Evolutionary conservation across 1,284 basidiomycete genomes (phyloP), one percentile per base, ranked within the genome.

Genomic region (Boletellus deceptivus): DNA sequence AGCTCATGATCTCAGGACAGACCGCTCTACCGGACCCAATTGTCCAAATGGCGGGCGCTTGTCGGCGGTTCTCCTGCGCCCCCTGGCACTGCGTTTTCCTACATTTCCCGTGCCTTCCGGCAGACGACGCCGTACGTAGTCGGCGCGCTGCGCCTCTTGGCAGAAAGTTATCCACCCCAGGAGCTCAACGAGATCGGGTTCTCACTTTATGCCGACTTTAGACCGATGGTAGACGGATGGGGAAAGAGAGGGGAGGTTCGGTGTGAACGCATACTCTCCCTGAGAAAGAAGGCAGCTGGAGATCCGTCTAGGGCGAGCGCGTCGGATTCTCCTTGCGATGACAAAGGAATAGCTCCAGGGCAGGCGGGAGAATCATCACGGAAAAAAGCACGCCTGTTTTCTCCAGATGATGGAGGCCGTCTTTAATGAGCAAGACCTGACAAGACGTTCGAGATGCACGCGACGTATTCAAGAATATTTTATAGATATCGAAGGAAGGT

Each of bases 81-180:
- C 42, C 94, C 95, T 1, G 77, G 79, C 40, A 71, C 78, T 45
- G 89, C 91, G 3, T 93, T 85, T 62, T 77, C 82, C 0, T 97
- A 96, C 68, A 86, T 96, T 55, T 83, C 84, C n/a, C 81, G 83
- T 18, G 77, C 89, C 2, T 82, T 95, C 60, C 79, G 83, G 49
- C 87, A 91, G 64, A 88, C 84, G 4, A 79, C 85, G 7, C 83
- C 89, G 1, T 73, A 83, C 57, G 74, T 94, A 34, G 69, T 93
- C 10, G 92, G 93, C n/a, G 84, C 92, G 2, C 72, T 96, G 63
- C 82, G 83, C 48, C 74, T 95, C 16, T 77, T 96, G 24, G 89
- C 89, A 1, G 71, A 78, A 33, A 88, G 83, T 50, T 93, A 84
- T 59, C 49, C 75, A 7, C 75, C 82, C 0, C 69, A 79, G 29